Evolutionary conservation across 768 basidiomycete species (phyloP).

Genomic region (Chlorophyllum brunneum): DNA sequence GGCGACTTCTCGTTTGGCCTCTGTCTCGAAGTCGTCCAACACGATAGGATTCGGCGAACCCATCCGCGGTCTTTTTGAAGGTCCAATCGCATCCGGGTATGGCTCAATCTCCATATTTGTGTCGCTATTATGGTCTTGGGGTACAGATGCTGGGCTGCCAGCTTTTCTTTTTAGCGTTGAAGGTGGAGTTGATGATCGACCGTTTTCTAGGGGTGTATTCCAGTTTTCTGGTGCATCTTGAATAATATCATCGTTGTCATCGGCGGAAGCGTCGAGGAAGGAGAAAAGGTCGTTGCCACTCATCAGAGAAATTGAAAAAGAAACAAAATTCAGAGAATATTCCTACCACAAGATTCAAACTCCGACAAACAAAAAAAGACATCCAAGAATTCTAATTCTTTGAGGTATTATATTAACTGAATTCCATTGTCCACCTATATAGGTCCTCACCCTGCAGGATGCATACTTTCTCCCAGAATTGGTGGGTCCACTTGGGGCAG

Average conservation of each 20-base stretch:
- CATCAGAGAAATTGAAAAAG: conserved; percentile 27
- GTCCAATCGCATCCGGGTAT: conserved; percentile 25
- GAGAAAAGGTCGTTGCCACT: conserved; percentile 60
- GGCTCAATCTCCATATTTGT: conserved; percentile 25
- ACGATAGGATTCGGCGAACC: conserved; percentile 69
- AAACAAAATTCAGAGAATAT: neutral
- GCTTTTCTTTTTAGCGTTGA: conserved; percentile 43
- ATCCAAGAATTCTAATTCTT: too few species aligned
- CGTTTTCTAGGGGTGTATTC: conserved; percentile 27
- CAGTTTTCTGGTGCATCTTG: conserved; percentile 2
- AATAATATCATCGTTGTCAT: conserved; percentile 29
- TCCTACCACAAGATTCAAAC: neutral
- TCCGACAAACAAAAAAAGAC: neutral
- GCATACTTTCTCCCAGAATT: too few species aligned
- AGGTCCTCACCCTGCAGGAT: too few species aligned
- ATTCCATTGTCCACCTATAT: too few species aligned
- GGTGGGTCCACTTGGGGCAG: too few species aligned
- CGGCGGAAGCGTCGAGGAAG: conserved; percentile 50
- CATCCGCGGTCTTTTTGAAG: conserved; percentile 59
- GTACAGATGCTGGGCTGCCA: conserved; percentile 18
- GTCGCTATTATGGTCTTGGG: conserved; percentile 17
- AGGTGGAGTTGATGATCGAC: conserved; percentile 15
- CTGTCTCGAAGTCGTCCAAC: conserved; percentile 92
- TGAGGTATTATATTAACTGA: too few species aligned
- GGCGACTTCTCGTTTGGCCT: conserved; percentile 88